Percentiles rank a stretch among this genome's conserved stretches.
These are phyloP conservation scores for Trichophyton equinum DNA, from an alignment of 2,329 filamentous ascomycete species.

Conservation along the genomic window DNA sequence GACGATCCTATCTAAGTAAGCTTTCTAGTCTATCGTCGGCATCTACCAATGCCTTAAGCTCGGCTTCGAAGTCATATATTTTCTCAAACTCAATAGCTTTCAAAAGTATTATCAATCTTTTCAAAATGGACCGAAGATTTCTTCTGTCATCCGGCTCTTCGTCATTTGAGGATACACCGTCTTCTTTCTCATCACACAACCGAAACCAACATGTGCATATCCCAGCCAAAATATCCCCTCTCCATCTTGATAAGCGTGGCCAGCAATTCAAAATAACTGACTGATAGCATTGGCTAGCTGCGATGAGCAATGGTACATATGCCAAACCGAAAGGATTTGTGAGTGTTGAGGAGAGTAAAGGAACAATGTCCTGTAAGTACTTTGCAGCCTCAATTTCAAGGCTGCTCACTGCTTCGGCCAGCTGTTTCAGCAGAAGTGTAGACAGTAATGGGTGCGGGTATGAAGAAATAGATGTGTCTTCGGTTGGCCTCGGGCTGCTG, in stretches of 20 bases:
- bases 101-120: slow-evolving; percentile 16
- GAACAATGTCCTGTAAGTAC: slow-evolving; percentile 49
- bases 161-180: slow-evolving; percentile 6
- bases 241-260: slow-evolving; percentile 53
- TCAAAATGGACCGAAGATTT: neutral
- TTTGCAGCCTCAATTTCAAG: slow-evolving; percentile 28
- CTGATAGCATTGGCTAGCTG: slow-evolving; percentile 44
- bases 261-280: slow-evolving; percentile 52
- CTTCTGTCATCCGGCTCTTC: neutral
- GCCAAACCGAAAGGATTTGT: slow-evolving; percentile 54
- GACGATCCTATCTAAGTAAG: slow-evolving; percentile 9
- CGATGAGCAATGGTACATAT: slow-evolving; percentile 41
- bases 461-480: slow-evolving; percentile 35
- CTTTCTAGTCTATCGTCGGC: slow-evolving; percentile 23
- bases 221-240: slow-evolving; percentile 51
- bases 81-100: slow-evolving; percentile 18
- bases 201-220: slow-evolving; percentile 53
- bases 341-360: slow-evolving; percentile 52
- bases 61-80: slow-evolving; percentile 21
- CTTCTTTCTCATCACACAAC: slow-evolving; percentile 28
- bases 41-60: slow-evolving; percentile 26
- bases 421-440: slow-evolving; percentile 31
- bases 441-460: slow-evolving; percentile 36
- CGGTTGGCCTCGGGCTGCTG: slow-evolving; percentile 33
- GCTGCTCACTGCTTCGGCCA: slow-evolving; percentile 19